A percentile compares a stretch with the other conserved stretches of the same genome.
Conservation (phyloP, 1,139 yeast genomes). For the Saccharomycopsis crataegensis region DNA sequence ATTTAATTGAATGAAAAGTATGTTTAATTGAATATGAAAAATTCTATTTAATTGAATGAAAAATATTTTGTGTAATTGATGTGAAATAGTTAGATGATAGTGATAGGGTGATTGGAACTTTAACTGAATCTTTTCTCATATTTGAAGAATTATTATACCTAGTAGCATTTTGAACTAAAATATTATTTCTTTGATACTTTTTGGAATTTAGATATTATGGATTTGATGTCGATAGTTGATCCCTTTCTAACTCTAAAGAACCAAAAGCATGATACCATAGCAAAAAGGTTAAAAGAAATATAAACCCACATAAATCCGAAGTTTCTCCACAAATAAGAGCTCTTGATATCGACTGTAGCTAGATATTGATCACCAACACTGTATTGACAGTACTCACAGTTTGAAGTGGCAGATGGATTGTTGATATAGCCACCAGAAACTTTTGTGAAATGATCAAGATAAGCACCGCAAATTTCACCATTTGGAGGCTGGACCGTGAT, state of each 20-base stretch:
- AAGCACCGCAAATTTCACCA: conserved; percentile 41
- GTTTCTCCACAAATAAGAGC: conserved; percentile 54
- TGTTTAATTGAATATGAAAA: no score
- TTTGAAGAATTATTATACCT: no score
- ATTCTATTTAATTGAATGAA: no score
- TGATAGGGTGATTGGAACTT: no score
- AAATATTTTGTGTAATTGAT: no score
- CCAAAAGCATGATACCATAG: conserved; percentile 38
- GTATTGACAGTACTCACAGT: conserved; percentile 56
- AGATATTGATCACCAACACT: conserved; percentile 45
- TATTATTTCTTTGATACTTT: no score
- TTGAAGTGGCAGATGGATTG: conserved; percentile 43
- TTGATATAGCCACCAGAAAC: conserved; percentile 40
- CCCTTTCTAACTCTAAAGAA: conserved; percentile 28
- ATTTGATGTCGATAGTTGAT: neutral
- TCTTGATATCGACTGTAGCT: conserved; percentile 36
- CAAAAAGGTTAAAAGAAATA: conserved; percentile 44
- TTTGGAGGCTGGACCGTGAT: conserved; percentile 28
- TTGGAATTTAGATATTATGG: neutral
- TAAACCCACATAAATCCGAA: conserved; percentile 55
- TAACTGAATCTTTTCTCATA: no score
- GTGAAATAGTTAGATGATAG: no score
- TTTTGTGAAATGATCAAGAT: conserved; percentile 28
- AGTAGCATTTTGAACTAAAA: no score
- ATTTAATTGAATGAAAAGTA: no score